phyloP scores from a whole-genome alignment of 1,284 basidiomycete species.

The Ceratobasidium sp. region DNA sequence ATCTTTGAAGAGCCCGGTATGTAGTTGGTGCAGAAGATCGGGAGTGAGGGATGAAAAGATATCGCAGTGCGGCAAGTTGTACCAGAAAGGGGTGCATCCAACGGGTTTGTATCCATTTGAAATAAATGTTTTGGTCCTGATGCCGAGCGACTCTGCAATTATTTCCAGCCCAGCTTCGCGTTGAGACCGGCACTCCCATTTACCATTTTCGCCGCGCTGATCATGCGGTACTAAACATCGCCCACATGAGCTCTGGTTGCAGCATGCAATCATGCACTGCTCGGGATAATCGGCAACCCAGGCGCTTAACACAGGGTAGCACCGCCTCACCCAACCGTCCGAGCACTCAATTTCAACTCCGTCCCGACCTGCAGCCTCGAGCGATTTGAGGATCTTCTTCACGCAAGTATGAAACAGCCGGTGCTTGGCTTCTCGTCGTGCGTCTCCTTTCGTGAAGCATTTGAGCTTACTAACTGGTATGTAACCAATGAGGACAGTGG shows the following conservation, averaged over 20 bases:
- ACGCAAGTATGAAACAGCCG: slow-evolving; percentile 46
- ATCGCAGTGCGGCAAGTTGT: slow-evolving; percentile 51
- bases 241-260: slow-evolving; percentile 14
- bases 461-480: slow-evolving; percentile 39
- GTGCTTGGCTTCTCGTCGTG: slow-evolving; percentile 5
- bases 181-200: not conserved
- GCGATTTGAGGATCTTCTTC: slow-evolving; percentile 26
- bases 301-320: slow-evolving; percentile 44
- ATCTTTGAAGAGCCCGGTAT: slow-evolving; percentile 56
- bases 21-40: slow-evolving; percentile 57
- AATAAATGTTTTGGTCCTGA: not conserved
- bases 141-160: not conserved
- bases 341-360: slow-evolving; percentile 44
- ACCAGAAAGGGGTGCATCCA: slow-evolving; percentile 53
- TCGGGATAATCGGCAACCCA: slow-evolving; percentile 48
- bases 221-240: not conserved
- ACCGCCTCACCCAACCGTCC: slow-evolving; percentile 37
- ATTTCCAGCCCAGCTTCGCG: not conserved
- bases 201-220: not conserved
- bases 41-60: slow-evolving; percentile 54
- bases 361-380: slow-evolving; percentile 32
- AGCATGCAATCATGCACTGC: slow-evolving; percentile 42
- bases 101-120: slow-evolving; percentile 8
- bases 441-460: slow-evolving; percentile 28
- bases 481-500: slow-evolving; percentile 38